Evolutionary conservation across 495 filamentous ascomycete genomes (phyloP), one percentile per base, ranked within the genome.

Genomic region (Amphirosellinia nigrospora): DNA sequence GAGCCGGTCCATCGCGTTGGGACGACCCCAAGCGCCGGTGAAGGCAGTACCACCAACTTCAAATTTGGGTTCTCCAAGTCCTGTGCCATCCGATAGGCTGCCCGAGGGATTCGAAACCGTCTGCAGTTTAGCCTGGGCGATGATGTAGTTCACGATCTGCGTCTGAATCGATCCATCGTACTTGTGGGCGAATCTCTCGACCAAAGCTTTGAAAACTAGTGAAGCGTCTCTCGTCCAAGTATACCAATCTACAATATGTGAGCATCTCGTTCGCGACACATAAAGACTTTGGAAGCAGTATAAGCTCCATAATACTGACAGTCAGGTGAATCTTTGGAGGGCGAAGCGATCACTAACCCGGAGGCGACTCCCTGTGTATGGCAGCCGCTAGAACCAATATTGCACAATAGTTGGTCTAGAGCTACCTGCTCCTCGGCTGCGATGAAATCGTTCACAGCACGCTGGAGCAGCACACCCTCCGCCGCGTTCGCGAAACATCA

Each of bases 221-320:
- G 88, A 85, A n/a, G 88, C 84, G 74, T 93, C 91, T 68, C 91
- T 82, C n/a, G 88, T 91, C 91, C 91, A 93, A 13, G 90, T 90
- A 70, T 86, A 93, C 73, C 78, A 88, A 74, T 86, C 83, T 88
- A 41, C 21, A 50, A 58, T 4, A 50, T 34, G 32, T 39, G 59
- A 38, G 41, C 68, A 32, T 71, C 61, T 53, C 52, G 23, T 23
- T 45, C 52, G 23, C 56, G 56, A 19, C 19, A 7, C 10, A 36
- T 64, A n/a, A 52, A 13, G 13, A 15, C 16, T 65, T 10, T 38
- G 34, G 23, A 39, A 62, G 23, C 36, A 41, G 21, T 34, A 56
- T 53, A 53, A 23, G 26, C 21, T 4, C 11, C 5, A 52, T 52
- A 15, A 60, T 21, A 79, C 88, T 75, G 79, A 91, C 89, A 92